phyloP scores from a whole-genome alignment of 108 stramenopile species.

The Ochromonas danica region DNA sequence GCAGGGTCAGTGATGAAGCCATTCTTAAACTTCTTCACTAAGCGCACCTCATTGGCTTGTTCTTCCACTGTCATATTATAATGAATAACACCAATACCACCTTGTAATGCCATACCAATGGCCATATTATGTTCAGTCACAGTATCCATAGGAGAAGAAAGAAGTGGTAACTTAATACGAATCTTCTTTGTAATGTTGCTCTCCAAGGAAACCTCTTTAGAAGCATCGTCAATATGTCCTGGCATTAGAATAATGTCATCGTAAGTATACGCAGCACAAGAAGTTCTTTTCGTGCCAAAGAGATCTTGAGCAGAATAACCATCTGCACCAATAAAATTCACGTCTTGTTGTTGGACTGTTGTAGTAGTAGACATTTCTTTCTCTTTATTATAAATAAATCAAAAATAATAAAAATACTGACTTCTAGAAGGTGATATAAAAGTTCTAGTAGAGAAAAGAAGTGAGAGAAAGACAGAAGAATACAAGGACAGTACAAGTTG shows the following conservation, averaged over 20 bases:
- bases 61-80: conserved; percentile 91
- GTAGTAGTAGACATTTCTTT: too few species aligned
- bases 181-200: conserved; percentile 77
- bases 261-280: conserved; percentile 81
- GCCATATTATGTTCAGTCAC: conserved; percentile 85
- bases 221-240: conserved; percentile 85
- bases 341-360: neutral
- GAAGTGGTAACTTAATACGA: conserved; percentile 66
- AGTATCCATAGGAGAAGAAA: conserved; percentile 99
- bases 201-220: conserved; percentile 86
- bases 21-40: conserved; percentile 97
- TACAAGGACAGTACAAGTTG: too few species aligned
- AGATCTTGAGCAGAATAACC: conserved; percentile 52
- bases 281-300: conserved; percentile 34
- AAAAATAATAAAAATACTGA: too few species aligned
- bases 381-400: too few species aligned
- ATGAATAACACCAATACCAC: conserved; percentile 99
- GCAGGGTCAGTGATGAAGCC: conserved; percentile 99
- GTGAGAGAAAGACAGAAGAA: too few species aligned
- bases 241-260: conserved; percentile 99
- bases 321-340: conserved; percentile 34
- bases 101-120: conserved; percentile 97
- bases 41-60: conserved; percentile 78
- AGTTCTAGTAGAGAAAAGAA: too few species aligned
- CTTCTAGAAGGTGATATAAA: too few species aligned